Conservation (phyloP, 768 basidiomycete species). For the Xerocomellus chrysenteron region DNA sequence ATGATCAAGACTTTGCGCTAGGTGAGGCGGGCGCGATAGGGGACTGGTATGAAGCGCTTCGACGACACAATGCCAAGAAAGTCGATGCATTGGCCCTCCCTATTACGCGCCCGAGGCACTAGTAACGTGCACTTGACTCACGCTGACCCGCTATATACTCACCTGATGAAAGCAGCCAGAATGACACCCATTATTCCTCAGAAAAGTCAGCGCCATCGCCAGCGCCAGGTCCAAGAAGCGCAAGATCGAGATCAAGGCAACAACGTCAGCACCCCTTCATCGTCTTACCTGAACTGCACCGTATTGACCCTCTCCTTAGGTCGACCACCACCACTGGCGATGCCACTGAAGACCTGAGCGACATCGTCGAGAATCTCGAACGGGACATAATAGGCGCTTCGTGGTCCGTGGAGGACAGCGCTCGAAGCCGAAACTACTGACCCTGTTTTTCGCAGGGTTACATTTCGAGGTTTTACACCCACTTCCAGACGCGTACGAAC, state of each 20-base stretch:
- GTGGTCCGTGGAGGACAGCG: conserved; percentile 41
- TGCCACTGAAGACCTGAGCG: background rate
- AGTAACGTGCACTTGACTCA: no score
- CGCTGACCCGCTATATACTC: no score
- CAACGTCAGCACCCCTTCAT: background rate
- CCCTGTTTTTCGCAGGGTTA: conserved; percentile 42
- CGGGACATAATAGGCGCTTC: conserved; percentile 56
- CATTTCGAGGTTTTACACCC: background rate
- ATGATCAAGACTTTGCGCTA: conserved; percentile 86
- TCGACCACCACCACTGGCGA: conserved; percentile 9
- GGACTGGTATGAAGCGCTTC: conserved; percentile 83
- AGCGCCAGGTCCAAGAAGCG: conserved; percentile 17
- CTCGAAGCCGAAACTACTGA: conserved; percentile 55
- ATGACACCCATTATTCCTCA: background rate
- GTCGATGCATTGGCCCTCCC: conserved; percentile 47
- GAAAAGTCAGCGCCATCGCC: background rate
- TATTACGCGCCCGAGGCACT: background rate
- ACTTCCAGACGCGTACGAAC: background rate
- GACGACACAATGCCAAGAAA: conserved; percentile 67
- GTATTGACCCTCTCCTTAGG: conserved; percentile 5
- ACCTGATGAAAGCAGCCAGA: background rate
- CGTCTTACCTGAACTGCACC: background rate
- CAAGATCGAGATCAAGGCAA: conserved; percentile 21
- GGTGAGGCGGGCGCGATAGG: conserved; percentile 63
- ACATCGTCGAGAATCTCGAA: conserved; percentile 41